A percentile compares a stretch with the other conserved stretches of the same genome.
These are phyloP conservation scores for Spinacia oleracea DNA, from an alignment of 179 eudicot genomes.

Conservation along the genomic window DNA sequence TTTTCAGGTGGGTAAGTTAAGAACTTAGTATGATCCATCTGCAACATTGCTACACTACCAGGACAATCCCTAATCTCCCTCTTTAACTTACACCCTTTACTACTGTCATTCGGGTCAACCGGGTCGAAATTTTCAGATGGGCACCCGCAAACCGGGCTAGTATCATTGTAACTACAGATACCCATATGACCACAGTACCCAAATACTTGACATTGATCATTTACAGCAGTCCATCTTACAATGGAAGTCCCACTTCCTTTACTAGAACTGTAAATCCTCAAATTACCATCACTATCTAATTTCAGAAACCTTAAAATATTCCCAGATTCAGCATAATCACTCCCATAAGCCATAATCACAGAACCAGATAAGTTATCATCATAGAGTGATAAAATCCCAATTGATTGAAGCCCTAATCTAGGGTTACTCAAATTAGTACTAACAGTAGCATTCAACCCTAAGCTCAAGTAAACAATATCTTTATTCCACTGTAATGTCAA, in stretches of 20 bases:
- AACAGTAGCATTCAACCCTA: constrained; percentile 52
- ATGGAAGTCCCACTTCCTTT: constrained; percentile 34
- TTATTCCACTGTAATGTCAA: constrained; percentile 63
- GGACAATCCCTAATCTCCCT: constrained; percentile 54
- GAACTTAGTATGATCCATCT: constrained; percentile 62
- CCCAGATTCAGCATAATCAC: constrained; percentile 66
- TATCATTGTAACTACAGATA: constrained; percentile 72
- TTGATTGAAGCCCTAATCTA: constrained; percentile 39
- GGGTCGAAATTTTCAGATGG: constrained; percentile 70
- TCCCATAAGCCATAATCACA: constrained; percentile 49
- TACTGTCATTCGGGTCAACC: constrained; percentile 46
- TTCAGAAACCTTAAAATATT: constrained; percentile 52
- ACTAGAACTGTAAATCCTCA: constrained; percentile 63
- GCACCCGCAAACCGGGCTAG: constrained; percentile 69
- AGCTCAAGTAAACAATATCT: constrained; percentile 47
- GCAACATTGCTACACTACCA: constrained; percentile 51
- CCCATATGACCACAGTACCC: constrained; percentile 91
- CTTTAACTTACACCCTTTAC: constrained; percentile 77
- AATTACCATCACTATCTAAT: constrained; percentile 78
- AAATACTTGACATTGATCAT: constrained; percentile 74
- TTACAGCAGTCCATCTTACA: constrained; percentile 69
- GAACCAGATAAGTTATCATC: constrained; percentile 38
- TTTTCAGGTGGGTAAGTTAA: constrained; percentile 63
- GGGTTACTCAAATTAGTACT: constrained; percentile 48
- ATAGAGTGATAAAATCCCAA: constrained; percentile 49